A percentile compares a stretch with the other conserved stretches of the same genome.
Evolutionary conservation across 2,329 filamentous ascomycete species (phyloP).

Genomic region (Pleomassaria siparia): DNA sequence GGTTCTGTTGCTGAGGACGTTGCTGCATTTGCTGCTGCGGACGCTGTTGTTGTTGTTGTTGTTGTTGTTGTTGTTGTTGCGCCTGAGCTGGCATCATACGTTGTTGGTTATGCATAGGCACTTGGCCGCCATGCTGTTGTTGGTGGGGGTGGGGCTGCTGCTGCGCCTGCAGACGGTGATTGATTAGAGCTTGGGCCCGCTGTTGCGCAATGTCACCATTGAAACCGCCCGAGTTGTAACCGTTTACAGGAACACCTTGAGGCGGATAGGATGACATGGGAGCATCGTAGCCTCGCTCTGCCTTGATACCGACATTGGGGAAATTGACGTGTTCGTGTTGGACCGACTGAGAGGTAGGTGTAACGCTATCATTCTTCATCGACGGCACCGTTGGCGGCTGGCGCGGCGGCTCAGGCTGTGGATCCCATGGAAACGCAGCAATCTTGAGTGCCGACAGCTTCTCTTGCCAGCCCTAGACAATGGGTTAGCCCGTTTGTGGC

Average conservation of each 20-base stretch:
- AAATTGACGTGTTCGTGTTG: constrained; percentile 34
- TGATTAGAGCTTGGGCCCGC: constrained; percentile 53
- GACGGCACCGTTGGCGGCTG: constrained; percentile 46
- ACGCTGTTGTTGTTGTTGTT: constrained; percentile 27
- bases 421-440: constrained; percentile 94
- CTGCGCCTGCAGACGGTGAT: constrained; percentile 35
- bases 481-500: constrained; percentile 24
- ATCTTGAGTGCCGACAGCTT: constrained; percentile 84
- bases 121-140: constrained; percentile 22
- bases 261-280: constrained; percentile 30
- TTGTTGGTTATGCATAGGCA: constrained; percentile 21
- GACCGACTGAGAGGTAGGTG: constrained; percentile 30
- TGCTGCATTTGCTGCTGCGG: constrained; percentile 44
- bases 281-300: constrained; percentile 45
- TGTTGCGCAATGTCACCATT: constrained; percentile 56
- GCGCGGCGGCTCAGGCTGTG: constrained; percentile 59
- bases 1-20: constrained; percentile 41
- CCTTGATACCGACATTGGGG: constrained; percentile 50
- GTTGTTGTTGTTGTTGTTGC: neutral
- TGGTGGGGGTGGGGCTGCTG: constrained; percentile 20
- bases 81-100: neutral
- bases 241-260: constrained; percentile 38
- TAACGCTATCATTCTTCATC: constrained; percentile 40
- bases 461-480: constrained; percentile 80
- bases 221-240: constrained; percentile 33